phyloP scores from a whole-genome alignment of 495 filamentous ascomycete genomes.

The Penicillium lividum region DNA sequence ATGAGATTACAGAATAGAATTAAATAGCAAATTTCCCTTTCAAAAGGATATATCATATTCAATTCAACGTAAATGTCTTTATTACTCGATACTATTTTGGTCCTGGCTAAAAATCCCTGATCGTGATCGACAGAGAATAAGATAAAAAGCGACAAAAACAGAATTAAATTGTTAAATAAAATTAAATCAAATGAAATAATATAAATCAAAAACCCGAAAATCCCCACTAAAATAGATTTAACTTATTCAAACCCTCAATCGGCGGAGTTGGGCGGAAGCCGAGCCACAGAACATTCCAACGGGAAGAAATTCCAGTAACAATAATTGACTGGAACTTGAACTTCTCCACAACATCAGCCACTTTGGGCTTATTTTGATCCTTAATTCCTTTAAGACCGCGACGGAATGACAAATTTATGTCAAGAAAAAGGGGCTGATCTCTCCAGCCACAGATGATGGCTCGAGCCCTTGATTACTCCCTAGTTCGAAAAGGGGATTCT shows the following conservation, averaged over 20 bases:
- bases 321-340: conserved; percentile 4
- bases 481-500: conserved; percentile 7
- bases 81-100: too few relatives aligned
- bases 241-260: not conserved
- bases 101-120: too few relatives aligned
- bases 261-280: conserved; percentile 10
- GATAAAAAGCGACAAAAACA: too few relatives aligned
- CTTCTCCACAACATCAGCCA: conserved; percentile 23
- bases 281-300: conserved; percentile 4
- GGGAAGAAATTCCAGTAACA: too few relatives aligned
- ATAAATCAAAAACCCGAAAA: too few relatives aligned
- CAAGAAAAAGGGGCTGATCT: conserved; percentile 14
- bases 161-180: too few relatives aligned
- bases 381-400: conserved; percentile 17
- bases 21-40: too few relatives aligned
- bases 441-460: conserved; percentile 22
- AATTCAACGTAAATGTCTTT: too few relatives aligned
- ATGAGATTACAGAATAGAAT: not conserved
- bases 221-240: too few relatives aligned
- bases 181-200: too few relatives aligned
- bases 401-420: conserved; percentile 13
- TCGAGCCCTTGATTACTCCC: conserved; percentile 15
- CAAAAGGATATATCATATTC: too few relatives aligned
- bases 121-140: too few relatives aligned
- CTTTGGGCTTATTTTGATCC: conserved; percentile 22